Evolutionary conservation across 2,329 filamentous ascomycete species (phyloP).

Genomic region (Cladosporium sp.): DNA sequence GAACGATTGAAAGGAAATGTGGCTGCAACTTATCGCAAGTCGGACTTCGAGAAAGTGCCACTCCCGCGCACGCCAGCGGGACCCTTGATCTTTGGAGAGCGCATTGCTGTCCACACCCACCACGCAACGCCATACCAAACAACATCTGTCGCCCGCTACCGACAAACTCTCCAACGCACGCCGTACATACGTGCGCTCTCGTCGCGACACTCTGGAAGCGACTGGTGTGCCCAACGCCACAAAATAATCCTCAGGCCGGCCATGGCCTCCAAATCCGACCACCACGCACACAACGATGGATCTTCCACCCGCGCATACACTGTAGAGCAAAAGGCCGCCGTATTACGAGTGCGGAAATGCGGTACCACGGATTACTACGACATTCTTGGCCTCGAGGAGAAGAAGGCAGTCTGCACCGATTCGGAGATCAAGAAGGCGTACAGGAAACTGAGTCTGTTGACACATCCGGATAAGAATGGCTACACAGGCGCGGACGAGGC

Average conservation of each 20-base stretch:
- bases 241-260: background rate
- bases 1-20: background rate
- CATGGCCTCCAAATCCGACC: conserved; percentile 34
- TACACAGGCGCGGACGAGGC: conserved; percentile 94
- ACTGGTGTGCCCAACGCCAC: background rate
- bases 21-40: background rate
- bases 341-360: conserved; percentile 85
- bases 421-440: conserved; percentile 97
- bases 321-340: conserved; percentile 85
- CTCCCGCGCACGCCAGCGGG: conserved; percentile 16
- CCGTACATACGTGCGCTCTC: background rate
- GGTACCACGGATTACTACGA: conserved; percentile 90
- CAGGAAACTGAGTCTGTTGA: conserved; percentile 87
- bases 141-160: conserved; percentile 4
- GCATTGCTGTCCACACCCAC: conserved; percentile 12
- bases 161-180: background rate
- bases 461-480: conserved; percentile 98
- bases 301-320: conserved; percentile 79
- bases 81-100: conserved; percentile 6
- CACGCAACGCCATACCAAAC: background rate
- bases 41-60: background rate
- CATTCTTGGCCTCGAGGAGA: conserved; percentile 73
- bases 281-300: conserved; percentile 72
- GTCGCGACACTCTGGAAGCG: background rate
- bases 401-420: conserved; percentile 69